Evolutionary conservation across 2,329 filamentous ascomycete genomes (phyloP).

Genomic region (Cercospora berteroae): DNA sequence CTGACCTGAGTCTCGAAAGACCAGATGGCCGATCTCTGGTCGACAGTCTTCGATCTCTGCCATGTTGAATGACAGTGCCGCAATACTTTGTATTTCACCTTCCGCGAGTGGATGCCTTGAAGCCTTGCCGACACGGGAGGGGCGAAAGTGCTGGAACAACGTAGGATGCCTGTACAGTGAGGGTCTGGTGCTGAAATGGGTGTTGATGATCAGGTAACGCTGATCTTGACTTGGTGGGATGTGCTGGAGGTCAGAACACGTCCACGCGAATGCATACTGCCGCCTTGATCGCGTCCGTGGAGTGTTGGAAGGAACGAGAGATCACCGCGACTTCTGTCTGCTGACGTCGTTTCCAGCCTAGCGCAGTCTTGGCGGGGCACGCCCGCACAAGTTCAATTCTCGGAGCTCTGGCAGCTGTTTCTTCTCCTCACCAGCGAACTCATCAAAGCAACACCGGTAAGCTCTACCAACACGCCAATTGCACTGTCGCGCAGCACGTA

Average conservation of each 20-base stretch:
- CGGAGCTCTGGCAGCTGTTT: constrained; percentile 14
- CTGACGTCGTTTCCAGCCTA: constrained; percentile 14
- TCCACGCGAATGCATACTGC: neutral
- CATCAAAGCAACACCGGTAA: constrained; percentile 24
- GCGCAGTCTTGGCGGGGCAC: constrained; percentile 14
- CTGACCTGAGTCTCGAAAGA: constrained; percentile 15
- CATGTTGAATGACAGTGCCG: constrained; percentile 25
- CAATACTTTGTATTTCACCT: neutral
- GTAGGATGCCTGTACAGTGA: neutral
- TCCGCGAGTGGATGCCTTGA: neutral
- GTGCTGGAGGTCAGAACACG: neutral
- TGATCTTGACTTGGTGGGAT: neutral
- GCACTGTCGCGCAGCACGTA: neutral
- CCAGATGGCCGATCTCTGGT: constrained; percentile 11
- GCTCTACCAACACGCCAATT: neutral
- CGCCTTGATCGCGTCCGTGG: neutral
- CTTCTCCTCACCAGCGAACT: constrained; percentile 20
- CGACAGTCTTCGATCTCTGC: neutral
- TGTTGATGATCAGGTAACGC: neutral
- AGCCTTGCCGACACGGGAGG: neutral
- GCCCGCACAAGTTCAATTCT: constrained; percentile 20
- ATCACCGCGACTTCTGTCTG: constrained; percentile 10
- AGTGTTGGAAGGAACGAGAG: neutral
- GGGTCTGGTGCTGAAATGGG: neutral
- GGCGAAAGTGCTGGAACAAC: constrained; percentile 9